Conservation (phyloP, 768 basidiomycete genomes). For the Xerocomus spinulosus region DNA sequence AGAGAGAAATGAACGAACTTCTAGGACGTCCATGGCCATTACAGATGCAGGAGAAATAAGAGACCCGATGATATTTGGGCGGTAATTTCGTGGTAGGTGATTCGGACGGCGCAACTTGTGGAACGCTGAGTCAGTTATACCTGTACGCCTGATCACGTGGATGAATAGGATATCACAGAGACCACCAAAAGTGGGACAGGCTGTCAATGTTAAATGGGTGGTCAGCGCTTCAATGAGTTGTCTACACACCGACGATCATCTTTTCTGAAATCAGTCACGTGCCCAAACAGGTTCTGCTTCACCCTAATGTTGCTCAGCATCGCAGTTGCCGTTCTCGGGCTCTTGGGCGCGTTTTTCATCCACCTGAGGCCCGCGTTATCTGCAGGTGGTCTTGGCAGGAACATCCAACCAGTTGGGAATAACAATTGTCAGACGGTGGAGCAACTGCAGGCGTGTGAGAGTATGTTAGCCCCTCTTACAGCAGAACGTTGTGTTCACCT, state of each 20-base stretch:
- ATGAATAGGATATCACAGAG: too few relatives aligned
- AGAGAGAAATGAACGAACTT: constrained; percentile 19
- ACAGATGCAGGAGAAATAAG: not conserved
- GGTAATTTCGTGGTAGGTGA: not conserved
- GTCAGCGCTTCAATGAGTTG: too few relatives aligned
- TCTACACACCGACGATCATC: too few relatives aligned
- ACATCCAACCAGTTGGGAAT: constrained; percentile 44
- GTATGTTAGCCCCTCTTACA: constrained; percentile 33
- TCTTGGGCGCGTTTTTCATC: constrained; percentile 45
- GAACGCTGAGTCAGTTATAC: too few relatives aligned
- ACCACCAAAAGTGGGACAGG: too few relatives aligned
- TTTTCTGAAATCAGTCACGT: not conserved
- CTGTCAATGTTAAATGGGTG: too few relatives aligned
- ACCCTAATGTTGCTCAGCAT: constrained; percentile 1
- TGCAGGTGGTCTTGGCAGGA: constrained; percentile 42
- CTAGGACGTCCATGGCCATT: constrained; percentile 22
- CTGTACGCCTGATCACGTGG: too few relatives aligned
- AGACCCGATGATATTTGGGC: not conserved
- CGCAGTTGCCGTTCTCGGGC: constrained; percentile 32
- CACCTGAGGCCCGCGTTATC: constrained; percentile 43
- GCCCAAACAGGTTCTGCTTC: not conserved
- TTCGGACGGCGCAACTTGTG: too few relatives aligned
- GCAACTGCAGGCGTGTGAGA: constrained; percentile 65
- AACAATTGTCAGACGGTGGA: constrained; percentile 45
- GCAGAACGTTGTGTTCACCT: constrained; percentile 9